These are phyloP conservation scores for Lactarius sp. DNA, from an alignment of 768 basidiomycete species.

Conservation along the genomic window DNA sequence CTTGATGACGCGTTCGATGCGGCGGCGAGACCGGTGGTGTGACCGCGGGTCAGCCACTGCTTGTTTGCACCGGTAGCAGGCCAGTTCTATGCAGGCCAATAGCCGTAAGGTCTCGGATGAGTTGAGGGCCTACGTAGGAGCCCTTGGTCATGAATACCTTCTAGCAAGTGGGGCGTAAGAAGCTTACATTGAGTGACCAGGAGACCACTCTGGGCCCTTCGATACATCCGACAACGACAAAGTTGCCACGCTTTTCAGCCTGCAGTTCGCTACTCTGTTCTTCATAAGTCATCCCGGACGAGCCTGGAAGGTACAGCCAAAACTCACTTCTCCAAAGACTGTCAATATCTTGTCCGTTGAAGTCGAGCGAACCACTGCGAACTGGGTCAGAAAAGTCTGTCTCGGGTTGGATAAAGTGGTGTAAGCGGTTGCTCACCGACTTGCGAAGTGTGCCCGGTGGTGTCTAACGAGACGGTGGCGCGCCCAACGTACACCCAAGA, in stretches of 20 bases:
- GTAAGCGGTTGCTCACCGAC: conserved; percentile 52
- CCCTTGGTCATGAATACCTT: conserved; percentile 2
- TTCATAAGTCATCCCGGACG: conserved; percentile 23
- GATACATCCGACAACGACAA: conserved; percentile 77
- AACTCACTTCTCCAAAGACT: conserved; percentile 62
- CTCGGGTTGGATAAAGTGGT: not conserved
- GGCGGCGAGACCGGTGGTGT: conserved; percentile 60
- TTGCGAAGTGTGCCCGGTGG: conserved; percentile 69
- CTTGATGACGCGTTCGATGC: conserved; percentile 76
- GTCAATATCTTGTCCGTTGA: conserved; percentile 64
- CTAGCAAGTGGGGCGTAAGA: not conserved
- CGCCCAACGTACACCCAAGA: conserved; percentile 80
- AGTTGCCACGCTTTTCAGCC: conserved; percentile 84
- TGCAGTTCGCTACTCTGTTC: conserved; percentile 62
- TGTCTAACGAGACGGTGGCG: conserved; percentile 70
- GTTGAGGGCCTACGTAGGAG: conserved; percentile 57
- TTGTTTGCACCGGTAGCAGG: conserved; percentile 72
- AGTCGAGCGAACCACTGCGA: conserved; percentile 56
- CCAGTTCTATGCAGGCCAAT: conserved; percentile 78
- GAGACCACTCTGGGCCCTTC: conserved; percentile 71
- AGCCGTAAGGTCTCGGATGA: conserved; percentile 78
- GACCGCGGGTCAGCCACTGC: conserved; percentile 61
- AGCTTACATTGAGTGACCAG: conserved; percentile 76
- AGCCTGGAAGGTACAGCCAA: not conserved
- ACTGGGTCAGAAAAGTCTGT: not conserved